Percentiles rank a stretch among this genome's conserved stretches.
These are phyloP conservation scores for Eucalyptus tenuipes DNA, from an alignment of 345 rosid species.

Conservation along the genomic window DNA sequence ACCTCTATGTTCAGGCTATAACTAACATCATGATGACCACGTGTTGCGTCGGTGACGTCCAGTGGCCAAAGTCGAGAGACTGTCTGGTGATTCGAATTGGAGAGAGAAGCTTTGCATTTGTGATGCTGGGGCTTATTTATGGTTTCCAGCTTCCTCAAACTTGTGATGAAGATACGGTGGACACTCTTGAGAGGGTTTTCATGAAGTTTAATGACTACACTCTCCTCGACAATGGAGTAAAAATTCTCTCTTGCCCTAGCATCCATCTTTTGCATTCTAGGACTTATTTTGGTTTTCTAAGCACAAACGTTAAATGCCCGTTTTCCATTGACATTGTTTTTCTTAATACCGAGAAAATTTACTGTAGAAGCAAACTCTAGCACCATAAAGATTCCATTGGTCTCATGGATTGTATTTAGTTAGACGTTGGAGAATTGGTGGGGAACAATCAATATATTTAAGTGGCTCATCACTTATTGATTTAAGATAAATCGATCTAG, in stretches of 20 bases:
- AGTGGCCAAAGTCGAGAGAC: constrained; percentile 1
- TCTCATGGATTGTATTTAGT: not conserved
- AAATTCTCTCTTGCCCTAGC: not conserved
- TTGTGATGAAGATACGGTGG: not conserved
- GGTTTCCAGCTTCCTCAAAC: not conserved
- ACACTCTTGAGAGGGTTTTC: not conserved
- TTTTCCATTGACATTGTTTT: not conserved
- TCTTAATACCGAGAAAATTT: not conserved
- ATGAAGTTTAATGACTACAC: not conserved
- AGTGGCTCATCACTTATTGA: not conserved
- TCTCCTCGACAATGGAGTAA: not conserved
- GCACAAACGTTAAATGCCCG: not conserved
- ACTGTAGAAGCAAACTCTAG: not conserved
- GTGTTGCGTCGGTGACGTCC: not conserved
- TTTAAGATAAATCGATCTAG: too few species aligned
- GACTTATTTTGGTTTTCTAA: not conserved
- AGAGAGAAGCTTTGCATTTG: not conserved
- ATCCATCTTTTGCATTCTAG: not conserved
- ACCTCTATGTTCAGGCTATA: not conserved
- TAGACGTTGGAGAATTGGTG: rapidly evolving
- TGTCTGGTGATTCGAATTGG: not conserved
- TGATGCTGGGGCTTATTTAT: not conserved
- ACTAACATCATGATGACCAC: not conserved
- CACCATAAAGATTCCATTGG: not conserved
- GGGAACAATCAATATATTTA: too few species aligned